These are phyloP conservation scores for Panellus pusillus DNA, from an alignment of 768 basidiomycete genomes.

Conservation along the genomic window DNA sequence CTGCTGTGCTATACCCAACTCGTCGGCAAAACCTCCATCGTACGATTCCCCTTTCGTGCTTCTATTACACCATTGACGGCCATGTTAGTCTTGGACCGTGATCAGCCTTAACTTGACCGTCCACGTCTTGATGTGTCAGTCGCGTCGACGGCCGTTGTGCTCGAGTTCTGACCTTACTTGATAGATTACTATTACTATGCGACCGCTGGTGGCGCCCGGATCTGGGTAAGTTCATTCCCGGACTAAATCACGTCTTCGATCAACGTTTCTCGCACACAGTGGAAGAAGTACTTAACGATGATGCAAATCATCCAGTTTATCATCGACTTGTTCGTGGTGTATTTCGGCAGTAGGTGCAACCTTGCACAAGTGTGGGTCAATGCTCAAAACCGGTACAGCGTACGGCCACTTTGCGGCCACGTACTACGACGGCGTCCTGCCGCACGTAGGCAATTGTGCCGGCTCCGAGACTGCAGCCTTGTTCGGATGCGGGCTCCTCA, in stretches of 20 bases:
- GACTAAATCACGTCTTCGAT: neutral
- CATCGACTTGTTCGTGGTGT: constrained; percentile 86
- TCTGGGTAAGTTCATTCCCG: constrained; percentile 69
- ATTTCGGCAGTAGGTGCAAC: constrained; percentile 84
- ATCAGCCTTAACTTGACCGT: constrained; percentile 89
- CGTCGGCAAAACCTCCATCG: constrained; percentile 91
- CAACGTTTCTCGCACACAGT: constrained; percentile 46
- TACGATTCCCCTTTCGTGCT: constrained; percentile 38
- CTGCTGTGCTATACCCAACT: constrained; percentile 93
- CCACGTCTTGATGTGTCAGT: constrained; percentile 97
- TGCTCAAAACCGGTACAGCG: constrained; percentile 36
- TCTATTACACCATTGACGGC: constrained; percentile 11
- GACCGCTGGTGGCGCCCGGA: constrained; percentile 92
- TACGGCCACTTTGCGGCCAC: constrained; percentile 79
- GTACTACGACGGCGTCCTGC: constrained; percentile 61
- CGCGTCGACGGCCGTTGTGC: neutral
- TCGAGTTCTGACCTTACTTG: neutral
- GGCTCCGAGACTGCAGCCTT: constrained; percentile 87
- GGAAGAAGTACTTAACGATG: constrained; percentile 97
- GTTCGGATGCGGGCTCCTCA: constrained; percentile 86
- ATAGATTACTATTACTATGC: constrained; percentile 99
- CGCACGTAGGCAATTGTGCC: constrained; percentile 78
- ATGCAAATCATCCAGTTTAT: constrained; percentile 98
- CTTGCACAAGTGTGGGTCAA: neutral
- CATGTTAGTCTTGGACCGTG: constrained; percentile 87